A percentile compares a stretch with the other conserved stretches of the same genome.
These are phyloP conservation scores for Stentor roeselii DNA, from an alignment of 73 alveolate species.

Conservation along the genomic window DNA sequence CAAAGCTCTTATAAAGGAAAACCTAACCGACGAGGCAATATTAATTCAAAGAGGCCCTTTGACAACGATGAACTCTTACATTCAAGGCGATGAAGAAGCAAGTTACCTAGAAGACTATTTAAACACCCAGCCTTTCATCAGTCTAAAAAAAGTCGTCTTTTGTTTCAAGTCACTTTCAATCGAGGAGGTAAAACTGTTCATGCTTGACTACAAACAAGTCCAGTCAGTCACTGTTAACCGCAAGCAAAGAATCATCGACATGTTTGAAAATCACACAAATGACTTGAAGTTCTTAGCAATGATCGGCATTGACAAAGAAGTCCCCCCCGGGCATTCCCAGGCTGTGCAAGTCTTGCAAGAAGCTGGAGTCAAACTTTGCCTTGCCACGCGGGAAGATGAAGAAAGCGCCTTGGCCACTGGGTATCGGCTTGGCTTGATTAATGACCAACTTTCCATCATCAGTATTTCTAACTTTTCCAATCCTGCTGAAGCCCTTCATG, in stretches of 20 bases:
- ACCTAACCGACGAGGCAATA: neutral
- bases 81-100: neutral
- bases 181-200: neutral
- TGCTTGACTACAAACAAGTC: neutral
- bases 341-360: neutral
- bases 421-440: neutral
- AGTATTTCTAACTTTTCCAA: neutral
- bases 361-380: neutral
- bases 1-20: neutral
- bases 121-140: neutral
- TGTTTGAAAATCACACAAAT: neutral
- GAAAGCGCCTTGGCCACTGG: neutral
- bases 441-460: neutral
- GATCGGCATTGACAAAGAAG: neutral
- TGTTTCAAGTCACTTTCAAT: neutral
- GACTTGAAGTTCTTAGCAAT: neutral
- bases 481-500: neutral
- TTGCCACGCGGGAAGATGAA: neutral
- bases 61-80: neutral
- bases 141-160: neutral
- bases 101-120: neutral
- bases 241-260: neutral
- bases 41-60: neutral
- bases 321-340: neutral
- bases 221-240: neutral